Evolutionary conservation across 345 rosid species (phyloP), one percentile per base, ranked within the genome.

Genomic region (Sisymbrium irio): DNA sequence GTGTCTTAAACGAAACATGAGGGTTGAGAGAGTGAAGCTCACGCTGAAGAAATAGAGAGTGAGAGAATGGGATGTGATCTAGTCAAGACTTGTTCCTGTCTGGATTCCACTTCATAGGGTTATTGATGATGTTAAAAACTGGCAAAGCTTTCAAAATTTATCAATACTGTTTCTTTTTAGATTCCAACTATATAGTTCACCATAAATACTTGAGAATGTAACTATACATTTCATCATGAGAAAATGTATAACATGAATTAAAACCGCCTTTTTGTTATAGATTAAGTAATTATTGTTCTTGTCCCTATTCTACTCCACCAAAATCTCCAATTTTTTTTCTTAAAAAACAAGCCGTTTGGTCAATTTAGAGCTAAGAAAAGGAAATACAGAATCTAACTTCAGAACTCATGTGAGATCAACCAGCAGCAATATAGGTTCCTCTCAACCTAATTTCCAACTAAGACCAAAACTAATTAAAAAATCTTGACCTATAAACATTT

Each of bases 61-160:
- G 66, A 17, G 50, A 6, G 66, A 14, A 36, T 9, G 35, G 27
- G 60, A 47, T 27, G 72, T 74, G 73, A 51, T 42, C 14, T 41
- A 62, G 79, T 68, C 79, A 67, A 75, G 53, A 36, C 41, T 60
- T 39, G 51, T 49, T 56, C 56, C 69, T 62, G 25, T 22, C 64
- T 75, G 74, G 64, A 63, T 62, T 68, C 74, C 79, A 75, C 79
- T 61, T 60, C 69, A 40, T 39, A 69, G 49, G 58, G 65, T 74
- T 32, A 32, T 62, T 50, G 49, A 73, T 62, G 69, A 40, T 53
- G 53, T 25, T 8, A 9, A 17, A 73, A 55, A 40, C 62, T 74
- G 67, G 28, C 78, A 57, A 37, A 47, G 19, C 19, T 59, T 74
- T 67, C 42, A 57, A 33, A 33, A 19, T 60, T 60, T 50, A 66